Conservation (phyloP, 129 eudicot species). For the Tagetes patula region DNA sequence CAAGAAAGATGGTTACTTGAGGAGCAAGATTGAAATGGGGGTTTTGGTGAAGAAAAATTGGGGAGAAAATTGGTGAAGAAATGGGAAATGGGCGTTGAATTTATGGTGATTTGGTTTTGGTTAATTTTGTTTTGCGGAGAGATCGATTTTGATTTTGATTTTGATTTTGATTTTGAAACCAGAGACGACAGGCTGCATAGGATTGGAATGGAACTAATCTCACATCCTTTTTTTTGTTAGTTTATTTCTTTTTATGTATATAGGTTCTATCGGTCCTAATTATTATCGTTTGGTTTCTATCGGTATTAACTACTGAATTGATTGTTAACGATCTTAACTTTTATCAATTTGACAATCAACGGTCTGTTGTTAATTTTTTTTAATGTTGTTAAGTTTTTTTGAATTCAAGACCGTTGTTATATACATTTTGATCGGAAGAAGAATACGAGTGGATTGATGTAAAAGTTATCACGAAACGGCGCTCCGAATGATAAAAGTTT, state of each 20-base stretch:
- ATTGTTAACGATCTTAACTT: too few relatives aligned
- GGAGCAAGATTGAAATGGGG: constrained; percentile 15
- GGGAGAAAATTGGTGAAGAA: neutral
- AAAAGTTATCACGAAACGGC: too few relatives aligned
- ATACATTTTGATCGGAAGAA: too few relatives aligned
- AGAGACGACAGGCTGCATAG: constrained; percentile 28
- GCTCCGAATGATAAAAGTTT: too few relatives aligned
- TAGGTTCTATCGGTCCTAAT: too few relatives aligned
- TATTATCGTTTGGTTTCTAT: too few relatives aligned
- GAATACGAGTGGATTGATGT: too few relatives aligned
- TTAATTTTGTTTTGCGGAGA: constrained; percentile 19
- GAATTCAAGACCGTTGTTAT: too few relatives aligned
- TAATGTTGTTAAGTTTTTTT: too few relatives aligned
- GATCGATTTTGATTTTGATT: neutral
- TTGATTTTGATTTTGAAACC: constrained; percentile 11
- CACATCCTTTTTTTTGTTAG: neutral
- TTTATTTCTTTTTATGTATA: neutral
- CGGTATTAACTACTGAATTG: too few relatives aligned
- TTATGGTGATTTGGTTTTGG: constrained; percentile 28
- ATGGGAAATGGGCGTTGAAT: constrained; percentile 13
- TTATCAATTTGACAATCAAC: too few relatives aligned
- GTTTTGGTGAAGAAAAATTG: neutral
- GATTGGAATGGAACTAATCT: constrained; percentile 1
- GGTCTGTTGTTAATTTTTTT: too few relatives aligned
- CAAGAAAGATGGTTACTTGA: constrained; percentile 1